Percentiles rank a stretch among this genome's conserved stretches.
Conservation (phyloP, 306 rosid genomes). For the Citrullus amarus region DNA sequence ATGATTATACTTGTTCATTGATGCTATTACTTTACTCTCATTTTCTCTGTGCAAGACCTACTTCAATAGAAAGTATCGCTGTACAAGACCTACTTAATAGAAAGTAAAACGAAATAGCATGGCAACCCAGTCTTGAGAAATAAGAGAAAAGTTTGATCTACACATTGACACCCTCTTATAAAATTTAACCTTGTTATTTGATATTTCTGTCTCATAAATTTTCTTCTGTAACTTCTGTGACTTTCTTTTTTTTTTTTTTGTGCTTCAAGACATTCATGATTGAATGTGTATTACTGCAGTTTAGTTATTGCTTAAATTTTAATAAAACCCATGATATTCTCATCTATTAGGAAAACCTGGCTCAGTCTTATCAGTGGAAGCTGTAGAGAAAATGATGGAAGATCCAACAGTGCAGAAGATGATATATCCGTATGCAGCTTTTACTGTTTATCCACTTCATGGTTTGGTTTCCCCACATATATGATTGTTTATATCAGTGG, state of each 20-base stretch:
- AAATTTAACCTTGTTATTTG: neutral
- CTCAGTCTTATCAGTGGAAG: conserved; percentile 68
- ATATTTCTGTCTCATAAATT: neutral
- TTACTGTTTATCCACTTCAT: conserved; percentile 10
- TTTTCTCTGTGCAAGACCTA: too few species aligned
- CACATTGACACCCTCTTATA: neutral
- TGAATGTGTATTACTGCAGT: neutral
- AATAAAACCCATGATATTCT: conserved; percentile 13
- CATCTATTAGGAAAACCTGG: conserved; percentile 36
- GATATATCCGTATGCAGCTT: conserved; percentile 77
- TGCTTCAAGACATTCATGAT: neutral
- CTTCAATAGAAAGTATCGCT: neutral
- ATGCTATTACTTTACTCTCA: too few species aligned
- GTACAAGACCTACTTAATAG: neutral
- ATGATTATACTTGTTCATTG: too few species aligned
- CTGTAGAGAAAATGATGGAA: conserved; percentile 98
- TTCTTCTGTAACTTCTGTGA: neutral
- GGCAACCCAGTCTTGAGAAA: neutral
- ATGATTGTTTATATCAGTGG: conserved; percentile 1
- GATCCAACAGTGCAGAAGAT: conserved; percentile 98
- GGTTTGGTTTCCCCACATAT: conserved; percentile 5
- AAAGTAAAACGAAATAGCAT: neutral
- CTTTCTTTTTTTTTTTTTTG: neutral
- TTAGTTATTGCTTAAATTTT: conserved; percentile 10
- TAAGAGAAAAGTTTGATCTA: neutral